Conservation (phyloP, 768 basidiomycete species). For the Russula dissimulans region DNA sequence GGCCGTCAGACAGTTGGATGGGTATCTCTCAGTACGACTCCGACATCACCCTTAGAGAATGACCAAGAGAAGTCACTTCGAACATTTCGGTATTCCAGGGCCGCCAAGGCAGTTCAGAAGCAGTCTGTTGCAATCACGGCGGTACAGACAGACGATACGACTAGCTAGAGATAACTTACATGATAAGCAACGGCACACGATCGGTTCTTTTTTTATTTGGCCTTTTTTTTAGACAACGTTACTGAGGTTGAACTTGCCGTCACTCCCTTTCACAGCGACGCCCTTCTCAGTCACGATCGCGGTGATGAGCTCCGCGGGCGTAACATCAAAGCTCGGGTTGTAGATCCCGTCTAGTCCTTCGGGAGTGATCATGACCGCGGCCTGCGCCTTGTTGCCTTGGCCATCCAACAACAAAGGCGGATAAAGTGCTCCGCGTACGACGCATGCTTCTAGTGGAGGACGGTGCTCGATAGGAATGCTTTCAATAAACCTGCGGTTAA, state of each 20-base stretch:
- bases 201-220: neutral
- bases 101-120: neutral
- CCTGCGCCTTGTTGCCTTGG: constrained; percentile 47
- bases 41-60: no score
- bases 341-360: constrained; percentile 47
- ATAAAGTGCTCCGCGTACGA: constrained; percentile 75
- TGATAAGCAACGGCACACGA: neutral
- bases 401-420: constrained; percentile 34
- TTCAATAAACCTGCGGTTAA: neutral
- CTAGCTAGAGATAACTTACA: neutral
- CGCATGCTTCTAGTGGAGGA: constrained; percentile 77
- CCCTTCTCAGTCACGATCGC: constrained; percentile 95
- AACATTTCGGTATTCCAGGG: neutral
- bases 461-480: constrained; percentile 92
- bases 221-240: constrained; percentile 36
- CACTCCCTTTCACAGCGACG: constrained; percentile 64
- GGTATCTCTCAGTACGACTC: no score
- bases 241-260: constrained; percentile 57
- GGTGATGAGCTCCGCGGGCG: constrained; percentile 87
- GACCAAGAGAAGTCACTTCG: no score
- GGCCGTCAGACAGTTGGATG: no score
- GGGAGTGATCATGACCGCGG: constrained; percentile 80
- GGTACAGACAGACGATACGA: neutral
- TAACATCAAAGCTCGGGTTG: constrained; percentile 96
- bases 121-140: no score